Evolutionary conservation across 2,329 filamentous ascomycete species (phyloP), one percentile per base, ranked within the genome.

Genomic region (Fusarium scirpi): DNA sequence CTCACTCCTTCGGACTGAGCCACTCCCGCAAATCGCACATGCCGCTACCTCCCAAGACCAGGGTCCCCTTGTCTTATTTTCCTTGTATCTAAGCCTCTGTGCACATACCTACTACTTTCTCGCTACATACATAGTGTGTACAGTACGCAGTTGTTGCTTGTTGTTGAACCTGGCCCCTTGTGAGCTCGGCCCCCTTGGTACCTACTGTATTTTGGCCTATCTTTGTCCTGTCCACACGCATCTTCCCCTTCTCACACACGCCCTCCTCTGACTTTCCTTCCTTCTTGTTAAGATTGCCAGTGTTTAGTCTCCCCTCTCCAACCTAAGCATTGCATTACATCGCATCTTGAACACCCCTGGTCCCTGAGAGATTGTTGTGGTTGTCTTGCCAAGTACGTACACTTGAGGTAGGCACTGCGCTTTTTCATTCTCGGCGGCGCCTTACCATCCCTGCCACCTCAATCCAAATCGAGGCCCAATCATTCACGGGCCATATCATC

Each of bases 1-100:
- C 58, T 52, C 57, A 40, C 48, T 47, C 46, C 38, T 38, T 71
- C 48, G 58, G 65, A 63, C 55, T 72, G 69, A 72, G 69, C 69
- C 69, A 72, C 69, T 72, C 69, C 69, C 69, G 69, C 62, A 72
- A 64, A 70, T 67, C 69, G 69, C 52, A 72, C 69, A 72, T 69
- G 55, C 57, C 64, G 60, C 65, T 38, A 44, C 47, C 53, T 63
- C 47, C 58, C 62, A 54, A 51, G 45, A 54, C 69, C 52, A 30
- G 65, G 57, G 53, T 18, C 57, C 40, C 69, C 69, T 67, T 71
- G 64, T 67, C 56, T 67, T 41, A 56, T 70, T 58, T 58, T 41
- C 58, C 63, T 41, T 69, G 56, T 57, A 67, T 60, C 63, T 55
- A 67, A 67, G 60, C 45, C 60, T 48, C 66, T 62, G 47, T 62